phyloP scores from a whole-genome alignment of 208 protist genomes.

The Dictyostelium gargantuum region DNA sequence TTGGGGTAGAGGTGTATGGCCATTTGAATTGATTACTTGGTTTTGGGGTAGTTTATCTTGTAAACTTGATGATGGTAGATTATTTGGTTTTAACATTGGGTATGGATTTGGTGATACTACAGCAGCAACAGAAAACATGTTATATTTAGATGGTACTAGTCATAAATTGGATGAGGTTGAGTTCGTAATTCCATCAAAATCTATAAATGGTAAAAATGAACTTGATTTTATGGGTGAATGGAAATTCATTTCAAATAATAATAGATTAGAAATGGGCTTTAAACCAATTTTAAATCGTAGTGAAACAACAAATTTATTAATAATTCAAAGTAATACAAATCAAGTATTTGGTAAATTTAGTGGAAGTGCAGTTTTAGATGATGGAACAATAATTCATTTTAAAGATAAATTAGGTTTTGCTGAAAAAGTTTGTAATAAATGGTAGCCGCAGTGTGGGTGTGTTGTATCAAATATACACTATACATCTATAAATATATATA shows the following conservation, averaged over 20 bases:
- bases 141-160: slow-evolving; percentile 2
- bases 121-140: neutral
- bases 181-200: neutral
- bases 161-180: slow-evolving; percentile 25
- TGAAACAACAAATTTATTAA: neutral
- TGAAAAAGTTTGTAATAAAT: neutral
- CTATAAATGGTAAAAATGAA: neutral
- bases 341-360: neutral
- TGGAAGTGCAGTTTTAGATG: neutral
- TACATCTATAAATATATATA: too few species aligned
- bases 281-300: neutral
- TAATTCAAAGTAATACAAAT: neutral
- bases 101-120: slow-evolving; percentile 17
- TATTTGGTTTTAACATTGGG: slow-evolving; percentile 26
- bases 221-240: neutral
- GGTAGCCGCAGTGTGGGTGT: neutral
- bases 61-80: neutral
- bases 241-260: neutral
- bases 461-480: too few species aligned
- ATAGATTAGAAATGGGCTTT: neutral
- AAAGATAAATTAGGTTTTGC: neutral
- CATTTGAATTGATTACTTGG: neutral
- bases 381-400: neutral
- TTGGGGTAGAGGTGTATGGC: slow-evolving; percentile 39
- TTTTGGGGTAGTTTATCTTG: neutral